Evolutionary conservation across 441 rosid genomes (phyloP), one percentile per base, ranked within the genome.

Genomic region (Euphorbia celastroides): DNA sequence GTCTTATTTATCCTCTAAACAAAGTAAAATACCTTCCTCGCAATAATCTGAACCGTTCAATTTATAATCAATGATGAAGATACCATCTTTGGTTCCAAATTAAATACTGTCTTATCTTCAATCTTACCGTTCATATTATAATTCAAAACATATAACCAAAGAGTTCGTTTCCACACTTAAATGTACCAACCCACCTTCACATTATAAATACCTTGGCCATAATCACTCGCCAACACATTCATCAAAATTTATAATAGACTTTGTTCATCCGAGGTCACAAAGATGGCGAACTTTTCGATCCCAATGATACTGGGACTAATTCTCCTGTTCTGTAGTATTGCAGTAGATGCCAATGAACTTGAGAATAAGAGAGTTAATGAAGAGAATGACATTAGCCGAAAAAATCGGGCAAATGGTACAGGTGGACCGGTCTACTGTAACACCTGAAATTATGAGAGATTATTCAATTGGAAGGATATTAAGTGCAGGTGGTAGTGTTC

Each of bases 401-500:
- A 77, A 77, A 67, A 77, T 77, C 58, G 74, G 50, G 26, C 80
- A 77, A 60, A 77, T 77, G 80, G 57, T 48, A 12, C 80, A 77
- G 58, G 70, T 77, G 25, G 80, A 77, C 55, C 57, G 80, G 34
- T 8, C 42, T 12, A 6, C 50, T 46, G 80, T 74, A 16, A 61
- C 72, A 16, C 72, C 77, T 31, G 60, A 73, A 4, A 34, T 70
- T n/a, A 27, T 77, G 70, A 51, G 34, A 66, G 74, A 71, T 27
- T 58, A 73, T 67, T 66, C 69, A 62, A 73, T 77, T 62, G 92
- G 96, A 59, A 88, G 98, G 55, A 75, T 81, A 10, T 57, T 85
- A 60, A 89, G 86, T 67, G 84, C 84, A 7, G 90, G 95, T 72
- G 95, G 96, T 44, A 90, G 93, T 72, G 86, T 72, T 13, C 98